Percentiles rank a stretch among this genome's conserved stretches.
These are phyloP conservation scores for Harrya chromipes DNA, from an alignment of 768 basidiomycete species.

Conservation along the genomic window DNA sequence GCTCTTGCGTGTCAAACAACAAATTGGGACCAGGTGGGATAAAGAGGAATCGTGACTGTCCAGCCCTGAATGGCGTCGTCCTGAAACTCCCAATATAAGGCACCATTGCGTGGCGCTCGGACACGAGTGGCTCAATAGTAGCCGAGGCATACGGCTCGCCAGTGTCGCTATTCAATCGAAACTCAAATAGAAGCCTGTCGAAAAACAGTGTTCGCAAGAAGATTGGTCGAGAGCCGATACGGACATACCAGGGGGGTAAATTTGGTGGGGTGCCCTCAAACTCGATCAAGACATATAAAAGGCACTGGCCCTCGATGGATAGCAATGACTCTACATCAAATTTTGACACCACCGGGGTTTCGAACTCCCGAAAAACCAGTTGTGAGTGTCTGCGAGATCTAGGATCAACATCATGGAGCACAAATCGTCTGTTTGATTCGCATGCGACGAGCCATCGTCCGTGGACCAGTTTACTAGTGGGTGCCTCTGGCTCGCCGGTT, in stretches of 20 bases:
- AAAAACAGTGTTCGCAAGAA: background rate
- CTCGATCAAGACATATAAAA: background rate
- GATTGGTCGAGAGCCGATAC: too few relatives aligned
- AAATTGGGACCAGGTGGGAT: background rate
- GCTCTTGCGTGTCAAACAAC: conserved; percentile 2
- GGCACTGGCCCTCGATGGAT: background rate
- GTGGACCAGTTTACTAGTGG: too few relatives aligned
- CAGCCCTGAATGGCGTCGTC: too few relatives aligned
- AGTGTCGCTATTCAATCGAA: background rate
- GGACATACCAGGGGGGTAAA: too few relatives aligned
- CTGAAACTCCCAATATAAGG: too few relatives aligned
- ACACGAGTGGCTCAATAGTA: background rate
- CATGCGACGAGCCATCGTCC: conserved; percentile 3
- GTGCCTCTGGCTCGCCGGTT: too few relatives aligned
- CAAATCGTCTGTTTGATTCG: background rate
- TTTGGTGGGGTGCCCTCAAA: too few relatives aligned
- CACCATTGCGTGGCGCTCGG: too few relatives aligned
- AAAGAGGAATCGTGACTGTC: background rate
- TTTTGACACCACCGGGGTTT: accelerated
- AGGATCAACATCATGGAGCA: background rate
- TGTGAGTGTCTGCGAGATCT: background rate
- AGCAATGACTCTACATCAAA: background rate
- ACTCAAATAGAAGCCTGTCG: background rate
- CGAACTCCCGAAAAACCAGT: background rate
- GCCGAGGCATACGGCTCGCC: background rate